Evolutionary conservation across 164 flowering plant species (phyloP).

Genomic region (Annona squamosa): DNA sequence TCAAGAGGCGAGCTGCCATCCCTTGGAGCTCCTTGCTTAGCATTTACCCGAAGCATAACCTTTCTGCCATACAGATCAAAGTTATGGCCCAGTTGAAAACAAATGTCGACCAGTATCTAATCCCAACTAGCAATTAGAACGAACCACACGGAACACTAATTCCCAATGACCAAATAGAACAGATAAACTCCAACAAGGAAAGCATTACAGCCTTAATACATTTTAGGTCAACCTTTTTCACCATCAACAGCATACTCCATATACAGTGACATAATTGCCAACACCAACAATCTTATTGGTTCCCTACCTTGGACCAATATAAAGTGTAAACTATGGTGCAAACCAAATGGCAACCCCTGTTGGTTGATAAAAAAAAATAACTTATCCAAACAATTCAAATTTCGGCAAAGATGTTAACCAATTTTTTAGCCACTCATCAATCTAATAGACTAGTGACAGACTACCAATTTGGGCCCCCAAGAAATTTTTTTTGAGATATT

Average conservation of each 20-base stretch:
- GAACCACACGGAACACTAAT: background rate
- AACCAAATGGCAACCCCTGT: too few species aligned
- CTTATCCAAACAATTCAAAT: too few species aligned
- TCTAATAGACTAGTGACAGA: too few species aligned
- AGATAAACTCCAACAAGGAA: background rate
- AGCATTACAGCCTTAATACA: background rate
- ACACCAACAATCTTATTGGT: background rate
- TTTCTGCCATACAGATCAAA: constrained; percentile 38
- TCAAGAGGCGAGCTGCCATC: constrained; percentile 91
- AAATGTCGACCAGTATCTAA: background rate
- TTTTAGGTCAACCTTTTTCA: background rate
- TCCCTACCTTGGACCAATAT: background rate
- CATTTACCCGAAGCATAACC: constrained; percentile 94
- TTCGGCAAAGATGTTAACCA: too few species aligned
- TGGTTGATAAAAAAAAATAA: too few species aligned
- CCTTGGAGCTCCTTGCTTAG: constrained; percentile 94
- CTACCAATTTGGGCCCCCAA: too few species aligned
- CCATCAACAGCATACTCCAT: background rate
- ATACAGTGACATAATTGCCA: background rate
- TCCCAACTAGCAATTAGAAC: background rate
- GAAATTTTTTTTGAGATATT: too few species aligned
- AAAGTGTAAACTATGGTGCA: background rate
- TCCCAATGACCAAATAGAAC: background rate
- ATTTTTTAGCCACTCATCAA: too few species aligned
- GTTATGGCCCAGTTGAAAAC: background rate